A percentile compares a stretch with the other conserved stretches of the same genome.
phyloP scores from a whole-genome alignment of 805 yeast genomes.

The Kregervanrija delftensis region DNA sequence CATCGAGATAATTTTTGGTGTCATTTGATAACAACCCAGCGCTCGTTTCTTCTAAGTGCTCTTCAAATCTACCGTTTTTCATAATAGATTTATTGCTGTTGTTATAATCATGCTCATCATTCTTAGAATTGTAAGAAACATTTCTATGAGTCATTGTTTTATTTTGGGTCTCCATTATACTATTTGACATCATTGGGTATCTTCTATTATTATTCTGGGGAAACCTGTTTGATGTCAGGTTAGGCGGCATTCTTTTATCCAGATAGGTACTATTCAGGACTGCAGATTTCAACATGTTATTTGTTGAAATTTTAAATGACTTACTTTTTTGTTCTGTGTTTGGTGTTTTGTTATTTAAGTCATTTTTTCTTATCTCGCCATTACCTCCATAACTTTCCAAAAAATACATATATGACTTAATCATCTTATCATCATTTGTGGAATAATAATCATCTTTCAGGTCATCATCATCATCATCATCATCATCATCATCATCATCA shows the following conservation, averaged over 20 bases:
- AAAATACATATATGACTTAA: conserved; percentile 82
- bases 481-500: conserved; percentile 11
- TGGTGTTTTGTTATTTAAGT: not conserved
- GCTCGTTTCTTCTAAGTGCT: conserved; percentile 21
- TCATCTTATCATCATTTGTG: conserved; percentile 78
- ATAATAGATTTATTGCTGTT: not conserved
- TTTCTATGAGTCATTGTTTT: not conserved
- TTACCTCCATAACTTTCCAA: conserved; percentile 71
- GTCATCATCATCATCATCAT: conserved; percentile 21
- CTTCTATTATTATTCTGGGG: too few species aligned
- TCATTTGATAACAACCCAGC: conserved; percentile 23
- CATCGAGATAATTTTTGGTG: conserved; percentile 16
- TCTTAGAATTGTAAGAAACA: not conserved
- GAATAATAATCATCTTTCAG: conserved; percentile 34
- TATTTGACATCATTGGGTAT: too few species aligned
- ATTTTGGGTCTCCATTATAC: not conserved
- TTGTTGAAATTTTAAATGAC: conserved; percentile 2
- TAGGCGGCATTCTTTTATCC: too few species aligned
- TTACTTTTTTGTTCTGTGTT: not conserved
- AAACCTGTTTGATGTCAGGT: too few species aligned
- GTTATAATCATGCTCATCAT: not conserved
- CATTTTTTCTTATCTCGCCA: conserved; percentile 13
- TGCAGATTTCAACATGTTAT: conserved; percentile 17
- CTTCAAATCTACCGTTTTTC: conserved; percentile 4
- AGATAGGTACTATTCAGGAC: conserved; percentile 15